Percentiles rank a stretch among this genome's conserved stretches.
Evolutionary conservation across 345 rosid species (phyloP).

Genomic region (Pseudoturritis turrita): DNA sequence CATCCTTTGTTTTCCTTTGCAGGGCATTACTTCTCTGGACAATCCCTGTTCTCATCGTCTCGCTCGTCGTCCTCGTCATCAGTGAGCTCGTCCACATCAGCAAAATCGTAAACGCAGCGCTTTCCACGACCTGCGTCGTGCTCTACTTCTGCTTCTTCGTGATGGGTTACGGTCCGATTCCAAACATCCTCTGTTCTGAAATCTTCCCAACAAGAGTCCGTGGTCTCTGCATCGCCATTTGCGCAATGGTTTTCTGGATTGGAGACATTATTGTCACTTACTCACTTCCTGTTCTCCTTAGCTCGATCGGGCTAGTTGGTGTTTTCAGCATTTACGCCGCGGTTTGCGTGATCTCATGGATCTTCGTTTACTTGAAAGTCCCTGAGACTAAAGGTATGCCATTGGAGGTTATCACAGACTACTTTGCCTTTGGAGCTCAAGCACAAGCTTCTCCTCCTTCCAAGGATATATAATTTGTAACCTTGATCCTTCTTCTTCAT

Average conservation of each 20-base stretch:
- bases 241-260: slow-evolving; percentile 85
- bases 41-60: slow-evolving; percentile 68
- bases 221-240: slow-evolving; percentile 93
- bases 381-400: slow-evolving; percentile 99
- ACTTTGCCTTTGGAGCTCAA: slow-evolving; percentile 89
- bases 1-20: slow-evolving; percentile 24
- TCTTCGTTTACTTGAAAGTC: slow-evolving; percentile 84
- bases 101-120: slow-evolving; percentile 51
- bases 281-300: slow-evolving; percentile 80
- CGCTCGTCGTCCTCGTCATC: slow-evolving; percentile 64
- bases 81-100: slow-evolving; percentile 49
- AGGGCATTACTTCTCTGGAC: slow-evolving; percentile 80
- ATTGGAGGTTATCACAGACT: slow-evolving; percentile 93
- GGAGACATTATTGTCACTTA: slow-evolving; percentile 86
- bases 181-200: slow-evolving; percentile 94
- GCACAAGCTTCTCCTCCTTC: slow-evolving; percentile 29
- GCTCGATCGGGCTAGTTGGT: slow-evolving; percentile 73
- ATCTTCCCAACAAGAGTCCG: slow-evolving; percentile 98
- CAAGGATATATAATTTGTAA: slow-evolving; percentile 21
- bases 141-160: slow-evolving; percentile 92
- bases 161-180: slow-evolving; percentile 82
- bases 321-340: slow-evolving; percentile 70
- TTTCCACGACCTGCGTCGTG: slow-evolving; percentile 76
- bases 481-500: slow-evolving; percentile 5
- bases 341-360: slow-evolving; percentile 72